Evolutionary conservation across 2,329 filamentous ascomycete genomes (phyloP).

Genomic region (Domatiomyces globalis): DNA sequence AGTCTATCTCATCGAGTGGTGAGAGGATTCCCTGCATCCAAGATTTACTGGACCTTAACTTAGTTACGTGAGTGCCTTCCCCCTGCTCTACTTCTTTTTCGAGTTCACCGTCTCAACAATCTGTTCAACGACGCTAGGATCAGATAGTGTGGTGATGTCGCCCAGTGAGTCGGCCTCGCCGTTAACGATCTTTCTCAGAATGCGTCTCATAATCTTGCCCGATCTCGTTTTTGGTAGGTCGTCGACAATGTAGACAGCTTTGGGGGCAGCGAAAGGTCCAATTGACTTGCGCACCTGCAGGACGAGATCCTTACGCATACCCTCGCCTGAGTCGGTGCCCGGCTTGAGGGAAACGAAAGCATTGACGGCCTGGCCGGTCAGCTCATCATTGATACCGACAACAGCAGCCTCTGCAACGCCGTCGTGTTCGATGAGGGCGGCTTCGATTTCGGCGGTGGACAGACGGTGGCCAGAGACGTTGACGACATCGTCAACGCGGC

Average conservation of each 20-base stretch:
- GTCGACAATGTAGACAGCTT: conserved; percentile 77
- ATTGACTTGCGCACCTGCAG: conserved; percentile 95
- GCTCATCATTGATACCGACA: conserved; percentile 80
- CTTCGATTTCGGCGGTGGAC: conserved; percentile 95
- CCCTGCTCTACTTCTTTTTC: conserved; percentile 27
- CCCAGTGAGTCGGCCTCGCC: conserved; percentile 95
- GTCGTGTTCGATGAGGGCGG: conserved; percentile 82
- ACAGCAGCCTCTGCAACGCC: conserved; percentile 88
- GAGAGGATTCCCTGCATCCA: not conserved
- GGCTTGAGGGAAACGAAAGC: conserved; percentile 92
- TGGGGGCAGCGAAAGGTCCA: conserved; percentile 91
- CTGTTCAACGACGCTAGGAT: conserved; percentile 75
- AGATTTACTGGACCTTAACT: not conserved
- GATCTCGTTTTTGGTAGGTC: conserved; percentile 95
- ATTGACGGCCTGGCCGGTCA: conserved; percentile 93
- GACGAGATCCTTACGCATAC: conserved; percentile 82
- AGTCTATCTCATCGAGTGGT: too few relatives aligned
- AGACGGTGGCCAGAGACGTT: conserved; percentile 94
- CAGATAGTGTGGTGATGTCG: conserved; percentile 77
- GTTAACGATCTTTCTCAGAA: conserved; percentile 90
- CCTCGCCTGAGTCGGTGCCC: conserved; percentile 58
- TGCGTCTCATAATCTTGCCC: conserved; percentile 97
- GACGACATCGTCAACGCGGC: conserved; percentile 94
- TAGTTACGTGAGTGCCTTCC: not conserved
- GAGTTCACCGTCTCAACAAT: conserved; percentile 70